Evolutionary conservation across 106 monocot species (phyloP), one percentile per base, ranked within the genome.

Genomic region (Acorus calamus): DNA sequence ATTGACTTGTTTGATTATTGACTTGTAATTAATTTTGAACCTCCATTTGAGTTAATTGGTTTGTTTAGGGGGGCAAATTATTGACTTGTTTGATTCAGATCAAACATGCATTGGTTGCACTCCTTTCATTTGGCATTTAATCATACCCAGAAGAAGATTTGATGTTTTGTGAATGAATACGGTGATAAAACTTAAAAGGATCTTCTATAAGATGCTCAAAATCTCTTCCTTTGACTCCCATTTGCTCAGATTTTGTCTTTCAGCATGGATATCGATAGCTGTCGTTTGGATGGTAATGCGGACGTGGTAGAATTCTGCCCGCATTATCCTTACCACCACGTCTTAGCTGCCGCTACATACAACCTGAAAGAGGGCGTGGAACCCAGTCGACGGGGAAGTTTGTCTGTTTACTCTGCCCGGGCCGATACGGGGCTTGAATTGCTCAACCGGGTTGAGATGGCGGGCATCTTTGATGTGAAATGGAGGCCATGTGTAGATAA

Each of bases 301-400:
- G 94, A 94, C 62, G 84, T 76, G 6, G 94, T 94, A 13, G 94
- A 84, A 48, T 94, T 87, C 55, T 87, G 83, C 57, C 83, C 83
- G 0, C 66, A 80, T 7, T 8, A 53, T 14, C 10, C 73, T 50
- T 84, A 78, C 45, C 77, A 73, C 47, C 52, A 80, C 11, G 47
- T 87, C 57, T 57, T 87, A 2, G 83, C 80, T 49, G 80, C 74
- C 11, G 83, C 80, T 42, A 87, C 87, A 10, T 87, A 87, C 64
- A 87, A 83, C 13, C 71, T 87, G 11, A 53, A 84, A 67, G 87
- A 84, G 50, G 71, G 67, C 44, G 14, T 8, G 58, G 46, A 45
- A 57, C 79, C 72, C 57, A 69, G 48, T 63, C 77, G 87, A 61
- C 47, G 66, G 2, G 87, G 87, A 55, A 83, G 60, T 60, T 66